A percentile compares a stretch with the other conserved stretches of the same genome.
Conservation (phyloP, 352 stramenopile species). For the Peronospora tabacina region DNA sequence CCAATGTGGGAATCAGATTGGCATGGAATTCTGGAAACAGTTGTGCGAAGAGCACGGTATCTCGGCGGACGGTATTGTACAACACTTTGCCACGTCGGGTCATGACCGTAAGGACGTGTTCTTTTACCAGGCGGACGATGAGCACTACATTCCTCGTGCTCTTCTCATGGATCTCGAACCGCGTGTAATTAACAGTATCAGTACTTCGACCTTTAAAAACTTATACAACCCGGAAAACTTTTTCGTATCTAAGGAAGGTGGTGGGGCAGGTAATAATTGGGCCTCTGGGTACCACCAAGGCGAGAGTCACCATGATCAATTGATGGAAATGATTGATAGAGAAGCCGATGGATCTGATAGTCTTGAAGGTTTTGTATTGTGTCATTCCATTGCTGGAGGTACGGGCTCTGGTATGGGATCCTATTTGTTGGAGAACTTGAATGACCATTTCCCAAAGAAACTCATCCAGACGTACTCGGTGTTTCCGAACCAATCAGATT, state of each 20-base stretch:
- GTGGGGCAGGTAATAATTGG: constrained; percentile 91
- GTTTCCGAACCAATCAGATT: constrained; percentile 94
- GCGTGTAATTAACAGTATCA: constrained; percentile 90
- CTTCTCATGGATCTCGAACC: constrained; percentile 98
- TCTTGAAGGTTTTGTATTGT: constrained; percentile 97
- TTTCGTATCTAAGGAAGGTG: constrained; percentile 90
- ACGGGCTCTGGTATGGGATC: constrained; percentile 98
- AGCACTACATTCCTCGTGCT: constrained; percentile 96
- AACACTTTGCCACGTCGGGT: constrained; percentile 88
- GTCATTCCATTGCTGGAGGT: constrained; percentile 97
- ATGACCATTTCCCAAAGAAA: constrained; percentile 99
- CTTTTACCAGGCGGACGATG: constrained; percentile 98
- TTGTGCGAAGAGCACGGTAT: constrained; percentile 98
- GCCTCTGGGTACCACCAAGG: constrained; percentile 88
- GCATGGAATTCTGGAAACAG: constrained; percentile 99
- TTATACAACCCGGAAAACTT: constrained; percentile 99
- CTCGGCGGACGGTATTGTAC: constrained; percentile 91
- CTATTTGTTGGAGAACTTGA: constrained; percentile 98
- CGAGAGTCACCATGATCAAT: constrained; percentile 92
- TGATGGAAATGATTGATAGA: constrained; percentile 99
- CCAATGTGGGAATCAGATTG: constrained; percentile 99
- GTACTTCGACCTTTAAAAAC: constrained; percentile 88
- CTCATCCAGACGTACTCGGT: constrained; percentile 99
- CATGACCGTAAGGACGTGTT: constrained; percentile 99
- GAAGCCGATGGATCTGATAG: constrained; percentile 93